Conservation (phyloP, 2,329 filamentous ascomycete genomes). For the Trichoderma breve region DNA sequence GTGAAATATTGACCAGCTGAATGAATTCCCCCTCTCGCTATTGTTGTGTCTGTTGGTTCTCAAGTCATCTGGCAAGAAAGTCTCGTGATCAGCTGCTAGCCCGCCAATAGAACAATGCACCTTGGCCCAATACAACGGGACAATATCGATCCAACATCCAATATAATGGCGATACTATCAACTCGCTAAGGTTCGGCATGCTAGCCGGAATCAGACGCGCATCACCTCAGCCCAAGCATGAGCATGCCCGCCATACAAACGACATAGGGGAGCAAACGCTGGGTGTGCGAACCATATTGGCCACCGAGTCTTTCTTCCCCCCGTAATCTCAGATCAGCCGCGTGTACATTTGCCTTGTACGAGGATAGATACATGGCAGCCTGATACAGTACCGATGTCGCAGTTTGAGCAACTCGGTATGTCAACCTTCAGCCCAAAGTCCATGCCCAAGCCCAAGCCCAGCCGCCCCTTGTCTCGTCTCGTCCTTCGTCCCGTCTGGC, state of each 20-base stretch:
- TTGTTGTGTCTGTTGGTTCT: background rate
- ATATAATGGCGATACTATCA: background rate
- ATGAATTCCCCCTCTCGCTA: background rate
- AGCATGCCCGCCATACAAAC: background rate
- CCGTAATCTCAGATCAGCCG: constrained; percentile 6
- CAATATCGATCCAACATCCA: background rate
- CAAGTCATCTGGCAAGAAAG: background rate
- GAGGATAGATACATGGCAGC: background rate
- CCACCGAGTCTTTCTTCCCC: background rate
- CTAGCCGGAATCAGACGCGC: background rate
- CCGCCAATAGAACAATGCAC: background rate
- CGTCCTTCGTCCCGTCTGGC: background rate
- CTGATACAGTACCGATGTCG: background rate
- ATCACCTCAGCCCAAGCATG: constrained; percentile 2
- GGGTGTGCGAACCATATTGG: background rate
- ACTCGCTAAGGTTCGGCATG: background rate
- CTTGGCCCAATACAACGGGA: background rate
- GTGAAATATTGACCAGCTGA: background rate
- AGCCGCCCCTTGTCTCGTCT: background rate
- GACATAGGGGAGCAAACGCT: background rate
- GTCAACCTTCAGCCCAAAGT: background rate
- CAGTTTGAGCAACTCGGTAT: background rate
- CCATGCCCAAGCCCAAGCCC: background rate
- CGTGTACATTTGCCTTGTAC: background rate
- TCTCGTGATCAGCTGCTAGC: background rate